A percentile compares a stretch with the other conserved stretches of the same genome.
Evolutionary conservation across 192 early-diverging fungal species (phyloP).

Genomic region (Podila verticillata): DNA sequence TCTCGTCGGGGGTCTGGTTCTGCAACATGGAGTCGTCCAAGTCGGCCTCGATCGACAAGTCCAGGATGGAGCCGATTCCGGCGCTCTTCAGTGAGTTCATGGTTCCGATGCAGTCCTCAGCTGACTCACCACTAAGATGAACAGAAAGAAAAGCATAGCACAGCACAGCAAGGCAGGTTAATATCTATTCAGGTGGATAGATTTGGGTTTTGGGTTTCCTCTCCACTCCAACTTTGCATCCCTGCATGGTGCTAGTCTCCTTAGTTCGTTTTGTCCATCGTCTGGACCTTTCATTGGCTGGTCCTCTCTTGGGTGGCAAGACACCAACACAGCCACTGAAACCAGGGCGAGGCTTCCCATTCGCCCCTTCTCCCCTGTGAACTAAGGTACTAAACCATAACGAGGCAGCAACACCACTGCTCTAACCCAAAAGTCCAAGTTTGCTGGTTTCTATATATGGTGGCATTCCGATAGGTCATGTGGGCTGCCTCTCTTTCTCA

Average conservation of each 20-base stretch:
- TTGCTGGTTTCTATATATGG: neutral
- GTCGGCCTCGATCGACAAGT: slow-evolving; percentile 90
- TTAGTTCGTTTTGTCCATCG: neutral
- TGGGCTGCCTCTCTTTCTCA: neutral
- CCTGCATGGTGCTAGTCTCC: neutral
- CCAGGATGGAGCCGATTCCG: slow-evolving; percentile 84
- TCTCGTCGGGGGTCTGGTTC: slow-evolving; percentile 51
- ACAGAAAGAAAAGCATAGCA: neutral
- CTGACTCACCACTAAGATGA: slow-evolving; percentile 83
- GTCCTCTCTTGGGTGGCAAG: neutral
- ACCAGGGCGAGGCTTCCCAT: neutral
- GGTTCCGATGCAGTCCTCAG: slow-evolving; percentile 81
- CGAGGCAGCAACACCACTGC: neutral
- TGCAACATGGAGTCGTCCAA: slow-evolving; percentile 58
- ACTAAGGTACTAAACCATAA: neutral
- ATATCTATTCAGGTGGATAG: neutral
- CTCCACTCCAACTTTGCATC: neutral
- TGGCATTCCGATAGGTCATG: neutral
- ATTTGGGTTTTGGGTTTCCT: neutral
- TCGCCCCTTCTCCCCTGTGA: too few relatives aligned
- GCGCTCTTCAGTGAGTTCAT: slow-evolving; percentile 73
- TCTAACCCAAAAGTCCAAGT: slow-evolving; percentile 1
- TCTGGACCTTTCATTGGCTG: neutral
- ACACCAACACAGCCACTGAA: neutral
- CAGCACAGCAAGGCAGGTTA: too few relatives aligned